A percentile compares a stretch with the other conserved stretches of the same genome.
Evolutionary conservation across 768 basidiomycete species (phyloP).

Genomic region (Trametopsis cervina): DNA sequence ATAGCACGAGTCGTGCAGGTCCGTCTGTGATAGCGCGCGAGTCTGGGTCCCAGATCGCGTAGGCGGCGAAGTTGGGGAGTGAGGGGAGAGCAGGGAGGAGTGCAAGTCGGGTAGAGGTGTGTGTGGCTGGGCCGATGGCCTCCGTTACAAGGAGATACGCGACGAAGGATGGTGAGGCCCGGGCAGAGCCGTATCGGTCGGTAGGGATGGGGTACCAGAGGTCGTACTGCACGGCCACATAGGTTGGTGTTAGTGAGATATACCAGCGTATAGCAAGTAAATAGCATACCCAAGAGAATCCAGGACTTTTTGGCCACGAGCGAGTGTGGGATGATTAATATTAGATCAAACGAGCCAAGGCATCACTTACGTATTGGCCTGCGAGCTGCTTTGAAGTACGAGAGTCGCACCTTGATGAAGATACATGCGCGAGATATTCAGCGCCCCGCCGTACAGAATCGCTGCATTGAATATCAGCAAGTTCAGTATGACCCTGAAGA

Average conservation of each 20-base stretch:
- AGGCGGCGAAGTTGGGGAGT: conserved; percentile 21
- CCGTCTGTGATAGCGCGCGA: conserved; percentile 2
- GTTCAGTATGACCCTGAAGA: too few species aligned
- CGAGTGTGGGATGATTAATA: not conserved
- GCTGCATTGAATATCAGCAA: conserved; percentile 11
- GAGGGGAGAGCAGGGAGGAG: conserved; percentile 16
- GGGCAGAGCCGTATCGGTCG: conserved; percentile 21
- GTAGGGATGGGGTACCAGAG: conserved; percentile 25
- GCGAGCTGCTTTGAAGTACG: conserved; percentile 25
- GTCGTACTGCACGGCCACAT: conserved; percentile 22
- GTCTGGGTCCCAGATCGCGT: conserved; percentile 25
- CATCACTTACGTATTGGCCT: conserved; percentile 25
- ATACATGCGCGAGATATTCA: conserved; percentile 27
- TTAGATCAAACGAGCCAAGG: not conserved
- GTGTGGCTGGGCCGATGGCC: conserved; percentile 21
- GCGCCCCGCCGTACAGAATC: conserved; percentile 21
- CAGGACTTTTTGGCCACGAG: conserved; percentile 10
- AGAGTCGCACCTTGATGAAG: conserved; percentile 29
- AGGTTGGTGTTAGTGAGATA: too few species aligned
- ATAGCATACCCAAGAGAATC: conserved; percentile 21
- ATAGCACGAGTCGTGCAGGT: conserved; percentile 21
- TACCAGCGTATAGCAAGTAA: not conserved
- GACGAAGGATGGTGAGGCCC: conserved; percentile 25
- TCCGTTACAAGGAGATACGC: conserved; percentile 28
- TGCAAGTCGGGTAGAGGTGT: conserved; percentile 14